Conservation (phyloP, 495 filamentous ascomycete species). For the Daldinia concentrica region DNA sequence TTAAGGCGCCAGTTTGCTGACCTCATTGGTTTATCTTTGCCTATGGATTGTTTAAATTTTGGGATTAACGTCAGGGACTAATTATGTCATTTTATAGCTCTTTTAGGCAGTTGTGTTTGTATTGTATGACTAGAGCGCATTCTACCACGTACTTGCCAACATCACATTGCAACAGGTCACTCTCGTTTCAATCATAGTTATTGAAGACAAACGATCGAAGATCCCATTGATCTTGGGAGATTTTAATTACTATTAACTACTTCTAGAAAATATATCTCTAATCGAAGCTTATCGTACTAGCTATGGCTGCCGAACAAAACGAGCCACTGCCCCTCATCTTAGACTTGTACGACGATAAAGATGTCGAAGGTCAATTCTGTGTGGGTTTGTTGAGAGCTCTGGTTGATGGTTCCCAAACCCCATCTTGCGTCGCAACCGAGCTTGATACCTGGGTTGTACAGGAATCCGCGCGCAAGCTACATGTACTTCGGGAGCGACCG, state of each 20-base stretch:
- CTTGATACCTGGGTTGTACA: constrained; percentile 23
- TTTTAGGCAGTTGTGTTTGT: neutral
- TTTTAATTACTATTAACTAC: neutral
- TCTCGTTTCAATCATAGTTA: neutral
- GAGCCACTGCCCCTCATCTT: constrained; percentile 22
- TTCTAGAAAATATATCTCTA: neutral
- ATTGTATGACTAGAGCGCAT: neutral
- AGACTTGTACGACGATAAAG: constrained; percentile 15
- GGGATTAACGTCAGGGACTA: neutral
- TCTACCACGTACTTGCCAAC: neutral
- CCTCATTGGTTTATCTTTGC: neutral
- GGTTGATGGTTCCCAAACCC: constrained; percentile 22
- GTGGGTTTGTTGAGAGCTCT: constrained; percentile 13
- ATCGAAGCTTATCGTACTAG: neutral
- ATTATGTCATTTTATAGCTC: neutral
- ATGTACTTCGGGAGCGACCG: constrained; percentile 5
- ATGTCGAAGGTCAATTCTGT: constrained; percentile 20
- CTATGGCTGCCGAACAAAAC: constrained; percentile 23
- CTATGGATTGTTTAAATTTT: neutral
- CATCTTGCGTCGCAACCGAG: constrained; percentile 6
- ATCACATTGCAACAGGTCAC: neutral
- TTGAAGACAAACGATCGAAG: neutral
- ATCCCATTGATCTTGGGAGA: neutral
- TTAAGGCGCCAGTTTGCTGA: neutral
- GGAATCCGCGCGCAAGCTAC: constrained; percentile 20